phyloP scores from a whole-genome alignment of 2,329 filamentous ascomycete species.

The Botryotinia calthae region DNA sequence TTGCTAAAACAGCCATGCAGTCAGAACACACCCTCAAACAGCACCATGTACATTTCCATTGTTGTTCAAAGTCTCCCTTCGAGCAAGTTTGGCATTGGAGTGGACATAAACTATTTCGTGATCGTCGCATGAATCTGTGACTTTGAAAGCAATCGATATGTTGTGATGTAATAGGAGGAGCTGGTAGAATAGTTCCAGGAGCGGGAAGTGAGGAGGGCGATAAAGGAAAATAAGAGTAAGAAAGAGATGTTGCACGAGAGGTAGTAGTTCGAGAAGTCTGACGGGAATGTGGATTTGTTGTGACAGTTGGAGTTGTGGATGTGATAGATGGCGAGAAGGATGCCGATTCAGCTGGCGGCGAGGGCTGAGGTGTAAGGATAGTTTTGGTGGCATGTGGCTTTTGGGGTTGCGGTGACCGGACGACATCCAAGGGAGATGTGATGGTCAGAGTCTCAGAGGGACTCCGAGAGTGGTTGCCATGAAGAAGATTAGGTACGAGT shows the following conservation, averaged over 20 bases:
- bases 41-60: constrained; percentile 39
- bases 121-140: constrained; percentile 36
- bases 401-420: constrained; percentile 33
- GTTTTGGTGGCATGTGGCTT: constrained; percentile 26
- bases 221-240: constrained; percentile 10
- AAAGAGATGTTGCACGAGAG: constrained; percentile 20
- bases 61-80: constrained; percentile 32
- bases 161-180: constrained; percentile 26
- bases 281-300: constrained; percentile 7
- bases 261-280: constrained; percentile 15
- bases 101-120: constrained; percentile 35
- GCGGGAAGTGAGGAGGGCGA: constrained; percentile 23
- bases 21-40: constrained; percentile 37
- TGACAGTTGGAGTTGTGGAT: constrained; percentile 7
- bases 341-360: constrained; percentile 19
- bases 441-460: constrained; percentile 35
- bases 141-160: constrained; percentile 38
- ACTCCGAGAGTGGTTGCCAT: constrained; percentile 26
- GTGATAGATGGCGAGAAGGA: background rate
- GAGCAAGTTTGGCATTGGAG: constrained; percentile 38
- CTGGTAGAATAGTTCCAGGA: constrained; percentile 28
- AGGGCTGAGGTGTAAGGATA: constrained; percentile 31
- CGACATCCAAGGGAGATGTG: constrained; percentile 28
- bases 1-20: constrained; percentile 35
- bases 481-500: constrained; percentile 21